These are phyloP conservation scores for Hypoxylon crocopeplum DNA, from an alignment of 495 filamentous ascomycete species.

Conservation along the genomic window DNA sequence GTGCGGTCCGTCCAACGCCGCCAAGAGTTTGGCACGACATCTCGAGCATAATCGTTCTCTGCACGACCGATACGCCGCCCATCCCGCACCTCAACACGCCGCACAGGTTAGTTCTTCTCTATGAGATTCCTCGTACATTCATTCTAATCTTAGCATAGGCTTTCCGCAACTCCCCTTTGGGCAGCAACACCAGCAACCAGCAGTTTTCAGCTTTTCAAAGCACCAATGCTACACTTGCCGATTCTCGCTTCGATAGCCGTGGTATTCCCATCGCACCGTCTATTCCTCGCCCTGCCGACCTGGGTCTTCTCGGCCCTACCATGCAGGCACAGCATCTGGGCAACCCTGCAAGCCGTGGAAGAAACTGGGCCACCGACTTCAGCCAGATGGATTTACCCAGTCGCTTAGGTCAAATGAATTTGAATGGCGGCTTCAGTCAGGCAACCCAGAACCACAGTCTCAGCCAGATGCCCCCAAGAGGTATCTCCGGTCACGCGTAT, in stretches of 20 bases:
- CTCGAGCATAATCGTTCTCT: slow-evolving; percentile 75
- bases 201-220: slow-evolving; percentile 23
- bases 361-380: slow-evolving; percentile 43
- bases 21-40: slow-evolving; percentile 86
- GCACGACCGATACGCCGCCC: slow-evolving; percentile 67
- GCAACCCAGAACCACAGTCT: neutral
- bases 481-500: neutral
- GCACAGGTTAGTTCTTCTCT: neutral
- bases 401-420: slow-evolving; percentile 10
- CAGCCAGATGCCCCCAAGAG: neutral
- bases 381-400: slow-evolving; percentile 19
- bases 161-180: slow-evolving; percentile 38
- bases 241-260: too few relatives aligned
- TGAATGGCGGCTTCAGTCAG: neutral
- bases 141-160: slow-evolving; percentile 23
- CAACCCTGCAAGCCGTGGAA: neutral
- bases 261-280: neutral
- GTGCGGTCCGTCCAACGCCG: slow-evolving; percentile 89
- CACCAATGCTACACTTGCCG: neutral
- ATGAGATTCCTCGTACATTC: slow-evolving; percentile 5
- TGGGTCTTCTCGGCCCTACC: too few relatives aligned
- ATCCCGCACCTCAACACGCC: slow-evolving; percentile 20
- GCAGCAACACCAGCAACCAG: slow-evolving; percentile 17
- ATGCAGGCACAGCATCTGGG: too few relatives aligned
- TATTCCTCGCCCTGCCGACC: too few relatives aligned